Percentiles rank a stretch among this genome's conserved stretches.
phyloP scores from a whole-genome alignment of 2,329 filamentous ascomycete genomes.

The Calonectria ilicicola region DNA sequence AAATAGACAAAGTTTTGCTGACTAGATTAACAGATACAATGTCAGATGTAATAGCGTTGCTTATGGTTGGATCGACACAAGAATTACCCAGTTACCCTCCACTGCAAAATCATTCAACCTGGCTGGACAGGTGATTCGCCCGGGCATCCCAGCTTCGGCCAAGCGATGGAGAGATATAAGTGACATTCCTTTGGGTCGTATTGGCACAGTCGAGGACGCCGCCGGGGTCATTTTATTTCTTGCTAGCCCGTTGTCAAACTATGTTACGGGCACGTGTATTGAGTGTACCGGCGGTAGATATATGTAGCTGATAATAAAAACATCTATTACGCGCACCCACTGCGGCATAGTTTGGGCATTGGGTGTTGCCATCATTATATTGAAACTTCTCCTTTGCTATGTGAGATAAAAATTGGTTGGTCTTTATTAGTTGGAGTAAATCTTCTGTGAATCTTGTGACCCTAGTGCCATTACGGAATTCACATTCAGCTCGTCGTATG shows the following conservation, averaged over 20 bases:
- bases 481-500: too few species aligned
- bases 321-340: too few species aligned
- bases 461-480: too few species aligned
- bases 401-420: too few species aligned
- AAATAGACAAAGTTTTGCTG: not conserved
- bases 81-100: not conserved
- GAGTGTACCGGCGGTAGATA: slow-evolving; percentile 9
- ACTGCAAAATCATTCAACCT: not conserved
- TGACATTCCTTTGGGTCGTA: slow-evolving; percentile 1
- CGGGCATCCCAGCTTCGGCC: not conserved
- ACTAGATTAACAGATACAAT: not conserved
- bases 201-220: not conserved
- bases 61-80: slow-evolving; percentile 14
- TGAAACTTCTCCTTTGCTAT: too few species aligned
- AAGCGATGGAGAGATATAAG: not conserved
- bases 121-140: not conserved
- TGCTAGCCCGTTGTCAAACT: slow-evolving; percentile 1
- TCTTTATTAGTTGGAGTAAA: too few species aligned
- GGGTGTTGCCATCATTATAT: too few species aligned
- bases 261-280: not conserved
- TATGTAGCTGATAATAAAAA: not conserved
- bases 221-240: not conserved
- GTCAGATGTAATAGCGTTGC: slow-evolving; percentile 4
- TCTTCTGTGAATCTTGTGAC: too few species aligned
- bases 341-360: too few species aligned